Conservation (phyloP, 2,329 filamentous ascomycete genomes). For the Colletotrichum sidae region DNA sequence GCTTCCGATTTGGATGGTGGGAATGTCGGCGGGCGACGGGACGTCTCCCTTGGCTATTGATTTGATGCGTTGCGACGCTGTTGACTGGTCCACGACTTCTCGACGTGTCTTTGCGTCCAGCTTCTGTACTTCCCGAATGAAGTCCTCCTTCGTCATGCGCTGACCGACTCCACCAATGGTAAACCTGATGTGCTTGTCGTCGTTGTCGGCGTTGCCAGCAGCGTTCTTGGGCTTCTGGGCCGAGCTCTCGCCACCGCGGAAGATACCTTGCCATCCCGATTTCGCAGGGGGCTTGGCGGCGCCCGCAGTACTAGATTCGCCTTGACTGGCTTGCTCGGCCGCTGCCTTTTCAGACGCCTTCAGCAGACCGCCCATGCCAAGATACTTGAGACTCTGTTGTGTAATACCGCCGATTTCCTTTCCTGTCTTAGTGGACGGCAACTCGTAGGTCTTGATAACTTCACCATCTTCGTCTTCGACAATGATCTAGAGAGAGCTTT, state of each 20-base stretch:
- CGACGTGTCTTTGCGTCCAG: constrained; percentile 74
- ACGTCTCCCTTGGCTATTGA: constrained; percentile 58
- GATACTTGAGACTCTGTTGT: constrained; percentile 62
- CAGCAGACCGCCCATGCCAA: constrained; percentile 61
- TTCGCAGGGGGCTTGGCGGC: constrained; percentile 53
- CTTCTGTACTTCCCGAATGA: constrained; percentile 78
- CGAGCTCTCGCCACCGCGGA: constrained; percentile 49
- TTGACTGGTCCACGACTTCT: constrained; percentile 64
- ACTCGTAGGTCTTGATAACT: constrained; percentile 85
- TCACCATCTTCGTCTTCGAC: constrained; percentile 89
- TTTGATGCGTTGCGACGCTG: constrained; percentile 61
- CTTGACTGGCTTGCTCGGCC: constrained; percentile 44
- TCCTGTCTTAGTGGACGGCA: constrained; percentile 65
- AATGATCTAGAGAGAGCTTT: constrained; percentile 71
- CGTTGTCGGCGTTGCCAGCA: constrained; percentile 63
- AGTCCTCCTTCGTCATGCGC: constrained; percentile 84
- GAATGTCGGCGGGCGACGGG: constrained; percentile 20
- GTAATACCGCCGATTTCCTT: constrained; percentile 47
- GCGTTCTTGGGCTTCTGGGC: constrained; percentile 53
- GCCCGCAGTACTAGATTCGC: constrained; percentile 46
- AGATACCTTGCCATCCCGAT: constrained; percentile 64
- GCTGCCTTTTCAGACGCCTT: constrained; percentile 54
- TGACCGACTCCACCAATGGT: constrained; percentile 79
- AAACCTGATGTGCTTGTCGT: constrained; percentile 80
- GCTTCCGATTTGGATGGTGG: constrained; percentile 20